Base-by-base conservation (phyloP, 139 green algal genomes). In the Diplosphaera chodatii region DNA sequence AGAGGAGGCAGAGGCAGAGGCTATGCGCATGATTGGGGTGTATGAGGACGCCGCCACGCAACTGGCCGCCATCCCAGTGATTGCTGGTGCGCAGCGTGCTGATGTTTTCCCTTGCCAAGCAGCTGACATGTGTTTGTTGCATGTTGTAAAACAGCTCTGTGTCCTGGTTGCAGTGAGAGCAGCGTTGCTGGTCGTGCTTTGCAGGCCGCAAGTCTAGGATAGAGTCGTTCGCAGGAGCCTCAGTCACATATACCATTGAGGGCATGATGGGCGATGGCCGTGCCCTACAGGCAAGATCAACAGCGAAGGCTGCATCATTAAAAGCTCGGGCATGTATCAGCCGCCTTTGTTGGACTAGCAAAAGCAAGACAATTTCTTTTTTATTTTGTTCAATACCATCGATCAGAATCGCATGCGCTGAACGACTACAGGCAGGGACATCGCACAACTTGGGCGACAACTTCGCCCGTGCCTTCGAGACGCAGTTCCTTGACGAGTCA, bases 161-260 rank as follows among this genome's bases (percentile, higher is more conserved):
- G n/a, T n/a, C n/a, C n/a, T n/a, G n/a, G n/a, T n/a, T n/a, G n/a
- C n/a, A n/a, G n/a, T n/a, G n/a, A n/a, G n/a, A n/a, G n/a, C n/a
- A n/a, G n/a, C n/a, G n/a, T n/a, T n/a, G n/a, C n/a, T n/a, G n/a
- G n/a, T n/a, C n/a, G n/a, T n/a, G n/a, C n/a, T n/a, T n/a, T 62
- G 23, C 66, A 70, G 95, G 95, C 0, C 87, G 93, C 68, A 99
- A 99, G 84, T 94, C 84, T 18, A 80, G 82, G 10, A 80, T 91
- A 22, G 95, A 99, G 84, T 92, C 86, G 18, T 91, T 89, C 78
- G 82, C 82, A 72, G 94, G 95, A 0, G 95, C 95, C 23, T 85
- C 96, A 65, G 66, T 64, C 34, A 99, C 95, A 1, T 98, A 96
- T 82, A 99, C 95, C 10, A 99, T 99, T 41, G 95, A 99, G 78